Evolutionary conservation across 2,329 filamentous ascomycete species (phyloP).

Genomic region (Albifimbria verrucaria): DNA sequence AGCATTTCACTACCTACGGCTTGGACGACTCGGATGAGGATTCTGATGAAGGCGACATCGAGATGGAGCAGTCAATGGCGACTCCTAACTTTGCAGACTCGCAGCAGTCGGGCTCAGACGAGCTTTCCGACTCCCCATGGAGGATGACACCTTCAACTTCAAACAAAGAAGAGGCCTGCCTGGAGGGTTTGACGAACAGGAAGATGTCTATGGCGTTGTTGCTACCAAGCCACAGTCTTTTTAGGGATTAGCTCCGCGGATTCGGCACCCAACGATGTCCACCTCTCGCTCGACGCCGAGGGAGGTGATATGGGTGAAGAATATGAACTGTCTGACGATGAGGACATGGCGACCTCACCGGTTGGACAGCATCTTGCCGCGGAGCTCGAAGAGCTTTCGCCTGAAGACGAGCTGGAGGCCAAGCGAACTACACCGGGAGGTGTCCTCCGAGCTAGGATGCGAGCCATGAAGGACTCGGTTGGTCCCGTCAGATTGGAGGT

Average conservation of each 20-base stretch:
- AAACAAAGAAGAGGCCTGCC: conserved; percentile 57
- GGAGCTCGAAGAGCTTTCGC: conserved; percentile 64
- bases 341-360: conserved; percentile 77
- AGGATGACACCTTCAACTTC: conserved; percentile 59
- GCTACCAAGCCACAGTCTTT: conserved; percentile 67
- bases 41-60: conserved; percentile 50
- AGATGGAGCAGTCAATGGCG: conserved; percentile 21
- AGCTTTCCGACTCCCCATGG: conserved; percentile 26
- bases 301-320: conserved; percentile 61
- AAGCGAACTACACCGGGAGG: conserved; percentile 53
- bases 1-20: conserved; percentile 95
- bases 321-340: conserved; percentile 70
- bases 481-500: conserved; percentile 59
- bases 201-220: conserved; percentile 53
- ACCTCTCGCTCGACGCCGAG: conserved; percentile 61
- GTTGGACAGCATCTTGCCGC: conserved; percentile 69
- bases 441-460: conserved; percentile 61
- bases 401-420: conserved; percentile 46
- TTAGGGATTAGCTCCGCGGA: conserved; percentile 88
- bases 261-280: conserved; percentile 63
- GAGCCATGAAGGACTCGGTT: conserved; percentile 57
- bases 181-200: conserved; percentile 72
- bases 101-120: conserved; percentile 15
- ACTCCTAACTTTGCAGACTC: conserved; percentile 8
- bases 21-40: conserved; percentile 78